These are phyloP conservation scores for Geranomyces michiganensis DNA, from an alignment of 192 early-diverging fungal genomes.

Conservation along the genomic window DNA sequence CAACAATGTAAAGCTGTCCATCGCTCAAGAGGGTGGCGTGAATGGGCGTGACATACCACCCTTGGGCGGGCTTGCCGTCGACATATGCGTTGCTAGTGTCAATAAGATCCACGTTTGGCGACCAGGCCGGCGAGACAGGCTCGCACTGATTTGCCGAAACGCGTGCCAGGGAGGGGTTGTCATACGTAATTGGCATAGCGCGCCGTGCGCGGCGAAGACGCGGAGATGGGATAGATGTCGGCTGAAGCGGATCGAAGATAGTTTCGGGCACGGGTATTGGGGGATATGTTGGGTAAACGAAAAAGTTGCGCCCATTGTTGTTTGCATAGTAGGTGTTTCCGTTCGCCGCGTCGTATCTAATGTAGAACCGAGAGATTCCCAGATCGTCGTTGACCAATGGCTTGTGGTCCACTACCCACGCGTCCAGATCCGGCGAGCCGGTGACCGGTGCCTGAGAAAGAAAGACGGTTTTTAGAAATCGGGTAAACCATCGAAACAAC, in stretches of 20 bases:
- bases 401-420: background rate
- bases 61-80: slow-evolving; percentile 3
- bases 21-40: slow-evolving; percentile 4
- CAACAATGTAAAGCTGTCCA: slow-evolving; percentile 18
- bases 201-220: background rate
- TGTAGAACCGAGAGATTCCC: slow-evolving; percentile 1
- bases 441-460: too few relatives aligned
- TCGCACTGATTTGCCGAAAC: slow-evolving; percentile 1
- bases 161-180: background rate
- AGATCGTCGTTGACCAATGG: background rate
- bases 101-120: slow-evolving; percentile 14
- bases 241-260: background rate
- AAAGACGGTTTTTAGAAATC: too few relatives aligned
- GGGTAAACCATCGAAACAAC: too few relatives aligned
- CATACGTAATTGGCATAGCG: too few relatives aligned
- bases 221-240: background rate
- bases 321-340: slow-evolving; percentile 14
- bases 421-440: background rate
- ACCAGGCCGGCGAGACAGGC: slow-evolving; percentile 16
- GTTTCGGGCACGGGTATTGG: too few relatives aligned
- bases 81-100: slow-evolving; percentile 12
- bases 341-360: slow-evolving; percentile 9
- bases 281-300: background rate
- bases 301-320: background rate
- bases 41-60: slow-evolving; percentile 19